Conservation (phyloP, 2,329 filamentous ascomycete genomes). For the Fusarium sp. region DNA sequence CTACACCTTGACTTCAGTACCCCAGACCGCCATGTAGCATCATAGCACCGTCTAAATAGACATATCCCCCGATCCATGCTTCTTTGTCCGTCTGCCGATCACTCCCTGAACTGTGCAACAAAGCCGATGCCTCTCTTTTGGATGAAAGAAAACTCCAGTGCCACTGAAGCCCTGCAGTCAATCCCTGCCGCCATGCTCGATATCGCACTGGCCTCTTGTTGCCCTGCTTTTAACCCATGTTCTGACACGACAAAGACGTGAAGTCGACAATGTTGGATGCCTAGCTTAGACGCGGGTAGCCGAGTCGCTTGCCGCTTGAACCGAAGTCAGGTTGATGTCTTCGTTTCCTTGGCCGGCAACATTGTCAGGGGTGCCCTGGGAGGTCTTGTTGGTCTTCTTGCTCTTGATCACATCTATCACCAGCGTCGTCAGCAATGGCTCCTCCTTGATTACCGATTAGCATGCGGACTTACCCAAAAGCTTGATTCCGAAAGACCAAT, state of each 20-base stretch:
- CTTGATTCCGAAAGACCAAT: neutral
- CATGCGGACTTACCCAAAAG: conserved; percentile 13
- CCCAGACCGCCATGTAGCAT: neutral
- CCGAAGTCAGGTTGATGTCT: neutral
- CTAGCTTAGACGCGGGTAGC: neutral
- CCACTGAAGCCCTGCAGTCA: neutral
- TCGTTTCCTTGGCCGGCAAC: neutral
- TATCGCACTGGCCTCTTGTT: conserved; percentile 5
- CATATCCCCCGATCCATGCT: neutral
- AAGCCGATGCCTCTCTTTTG: neutral
- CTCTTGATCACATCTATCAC: conserved; percentile 1
- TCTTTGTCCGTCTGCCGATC: conserved; percentile 9
- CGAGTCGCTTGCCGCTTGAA: neutral
- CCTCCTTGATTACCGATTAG: neutral
- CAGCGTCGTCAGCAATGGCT: conserved; percentile 2
- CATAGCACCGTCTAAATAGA: neutral
- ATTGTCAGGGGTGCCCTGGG: neutral
- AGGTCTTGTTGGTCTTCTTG: neutral
- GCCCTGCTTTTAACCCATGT: neutral
- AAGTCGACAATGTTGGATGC: neutral
- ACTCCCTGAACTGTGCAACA: neutral
- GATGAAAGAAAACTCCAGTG: neutral
- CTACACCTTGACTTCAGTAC: neutral
- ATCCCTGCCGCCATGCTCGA: neutral
- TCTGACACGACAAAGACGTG: neutral